A percentile compares a stretch with the other conserved stretches of the same genome.
Evolutionary conservation across 192 early-diverging fungal species (phyloP).

Genomic region (Podila epigama): DNA sequence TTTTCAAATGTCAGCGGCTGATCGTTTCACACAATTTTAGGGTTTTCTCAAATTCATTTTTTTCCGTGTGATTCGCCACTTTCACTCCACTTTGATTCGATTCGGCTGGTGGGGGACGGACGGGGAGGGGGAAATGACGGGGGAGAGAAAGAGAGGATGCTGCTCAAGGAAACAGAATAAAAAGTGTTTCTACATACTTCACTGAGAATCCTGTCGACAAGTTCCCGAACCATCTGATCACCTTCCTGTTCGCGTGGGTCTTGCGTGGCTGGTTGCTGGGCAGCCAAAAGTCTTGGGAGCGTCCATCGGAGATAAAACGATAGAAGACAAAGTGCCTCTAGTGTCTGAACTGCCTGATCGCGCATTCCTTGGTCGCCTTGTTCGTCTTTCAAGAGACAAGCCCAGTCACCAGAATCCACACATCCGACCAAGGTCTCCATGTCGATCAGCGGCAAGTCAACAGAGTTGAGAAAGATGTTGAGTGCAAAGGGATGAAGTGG

Average conservation of each 20-base stretch:
- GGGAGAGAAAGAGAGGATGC: background rate
- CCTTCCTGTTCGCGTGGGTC: constrained; percentile 12
- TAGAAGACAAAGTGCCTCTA: constrained; percentile 26
- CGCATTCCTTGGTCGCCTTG: background rate
- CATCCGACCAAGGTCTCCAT: constrained; percentile 35
- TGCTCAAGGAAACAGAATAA: background rate
- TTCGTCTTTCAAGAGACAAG: constrained; percentile 24
- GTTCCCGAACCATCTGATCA: constrained; percentile 10
- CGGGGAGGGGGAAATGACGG: background rate
- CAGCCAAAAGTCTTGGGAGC: background rate
- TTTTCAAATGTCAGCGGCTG: constrained; percentile 10
- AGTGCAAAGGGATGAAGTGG: constrained; percentile 29
- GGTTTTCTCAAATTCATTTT: too few species aligned
- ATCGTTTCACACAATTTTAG: constrained; percentile 6
- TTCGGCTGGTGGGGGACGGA: too few species aligned
- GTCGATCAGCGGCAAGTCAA: constrained; percentile 27
- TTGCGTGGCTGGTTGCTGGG: too few species aligned
- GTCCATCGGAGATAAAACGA: constrained; percentile 37
- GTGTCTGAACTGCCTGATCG: constrained; percentile 19
- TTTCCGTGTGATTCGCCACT: too few species aligned
- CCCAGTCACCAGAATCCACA: constrained; percentile 40
- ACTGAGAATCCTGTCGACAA: constrained; percentile 19
- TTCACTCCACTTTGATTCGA: too few species aligned
- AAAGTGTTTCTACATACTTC: constrained; percentile 7
- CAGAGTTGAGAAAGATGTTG: constrained; percentile 13